Evolutionary conservation across 768 basidiomycete species (phyloP), one percentile per base, ranked within the genome.

Genomic region (Lentinula lateritia): DNA sequence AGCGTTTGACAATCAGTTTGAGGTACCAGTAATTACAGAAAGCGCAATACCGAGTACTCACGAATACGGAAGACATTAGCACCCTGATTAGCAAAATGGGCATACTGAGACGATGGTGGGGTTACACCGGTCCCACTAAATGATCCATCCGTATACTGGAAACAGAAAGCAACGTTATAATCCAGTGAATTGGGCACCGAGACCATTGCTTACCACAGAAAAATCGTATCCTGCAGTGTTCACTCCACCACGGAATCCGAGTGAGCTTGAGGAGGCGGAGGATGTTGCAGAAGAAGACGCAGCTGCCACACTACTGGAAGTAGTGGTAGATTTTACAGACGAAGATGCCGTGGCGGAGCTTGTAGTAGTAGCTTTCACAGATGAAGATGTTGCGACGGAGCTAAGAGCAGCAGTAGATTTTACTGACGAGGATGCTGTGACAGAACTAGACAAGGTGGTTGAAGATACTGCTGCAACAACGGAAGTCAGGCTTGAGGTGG

Each of bases 211-310:
- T 64, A 78, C 76, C 12, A 77, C 77, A 28, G 69, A 73, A 68
- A 81, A 80, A 65, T 80, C 79, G 62, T 75, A 80, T 9, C 80
- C 79, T 5, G 48, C 79, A 41, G 76, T 78, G 67, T 82, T 82
- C 5, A 82, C 80, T 63, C 80, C 80, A 6, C 79, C 79, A 10
- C 80, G 65, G 64, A 76, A 78, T 2, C 76, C 73, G 3, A 77
- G 63, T 16, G 69, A 52, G 20, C 61, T 57, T 18, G 65, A 59
- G 32, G 70, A 58, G 23, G 69, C 55, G 28, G 28, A 28, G 28
- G 28, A 28, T 28, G 28, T 28, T 28, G 28, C 28, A 28, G 28
- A 28, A 28, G 28, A 28, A 28, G 28, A 28, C 28, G 28, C 28
- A 28, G 28, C 2, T 28, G 28, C 3, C 28, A 28, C 3, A 28